Base-by-base conservation (phyloP, 1,139 yeast genomes). In the Sugiyamaella paludigena region DNA sequence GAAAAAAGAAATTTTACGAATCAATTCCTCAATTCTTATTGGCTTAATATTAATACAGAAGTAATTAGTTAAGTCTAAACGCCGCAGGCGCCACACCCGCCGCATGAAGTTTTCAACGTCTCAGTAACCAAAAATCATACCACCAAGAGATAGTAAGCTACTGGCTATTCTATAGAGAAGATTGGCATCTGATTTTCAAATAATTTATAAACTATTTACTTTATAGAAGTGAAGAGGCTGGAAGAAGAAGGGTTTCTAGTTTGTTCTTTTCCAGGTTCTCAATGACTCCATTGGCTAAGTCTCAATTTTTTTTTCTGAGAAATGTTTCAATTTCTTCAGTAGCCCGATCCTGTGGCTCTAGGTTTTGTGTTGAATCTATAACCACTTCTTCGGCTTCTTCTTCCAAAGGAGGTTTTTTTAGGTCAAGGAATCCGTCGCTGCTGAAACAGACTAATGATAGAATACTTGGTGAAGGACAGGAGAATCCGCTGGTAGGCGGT, bases 241-340 rank as follows among this genome's bases (percentile, higher is more conserved):
- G n/a, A n/a, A n/a, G n/a, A n/a, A n/a, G n/a, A n/a, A n/a, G 24
- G 24, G 24, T 19, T 19, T 19, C 24, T 19, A 5, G 24, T 19
- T 19, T 3, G 3, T 19, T 19, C 24, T 19, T 19, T 19, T 19
- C 5, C 24, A 19, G 24, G 3, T 19, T 19, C 24, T 5, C 24
- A 29, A 43, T 43, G 47, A 43, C 47, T 32, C 41, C 30, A 13
- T 24, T 69, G 34, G 64, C 69, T 9, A 64, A 63, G 53, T 68
- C 72, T 16, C 70, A 67, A 66, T 68, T 69, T 58, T 63, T 63
- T 58, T 63, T 63, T 44, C 52, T 59, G 50, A 56, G 58, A 47
- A 63, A 63, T 50, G 43, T 52, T 47, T 58, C 64, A 13, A 58
- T 63, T 27, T 55, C 62, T 1, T 50, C 62, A n/a, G 56, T 58